Conservation (phyloP, 2,329 filamentous ascomycete species). For the Stachybotrys echinatus region DNA sequence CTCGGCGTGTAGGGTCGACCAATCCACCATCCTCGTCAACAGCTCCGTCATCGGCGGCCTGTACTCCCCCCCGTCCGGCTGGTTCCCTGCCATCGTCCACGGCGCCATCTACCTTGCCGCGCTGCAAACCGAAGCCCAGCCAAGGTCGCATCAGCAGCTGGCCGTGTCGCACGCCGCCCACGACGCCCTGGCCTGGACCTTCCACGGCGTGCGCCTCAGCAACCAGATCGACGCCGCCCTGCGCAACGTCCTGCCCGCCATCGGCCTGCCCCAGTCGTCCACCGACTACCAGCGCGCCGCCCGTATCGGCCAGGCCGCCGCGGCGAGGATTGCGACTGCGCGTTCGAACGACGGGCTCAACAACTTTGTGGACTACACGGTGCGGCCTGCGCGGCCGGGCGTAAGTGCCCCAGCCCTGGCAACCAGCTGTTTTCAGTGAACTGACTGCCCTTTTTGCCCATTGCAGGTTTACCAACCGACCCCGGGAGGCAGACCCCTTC, state of each 20-base stretch:
- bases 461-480: constrained; percentile 5
- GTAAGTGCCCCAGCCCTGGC: too few relatives aligned
- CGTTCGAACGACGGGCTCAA: constrained; percentile 4
- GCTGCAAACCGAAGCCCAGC: background rate
- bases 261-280: constrained; percentile 5
- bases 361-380: constrained; percentile 7
- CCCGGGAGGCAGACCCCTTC: constrained; percentile 2
- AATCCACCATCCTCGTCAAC: background rate
- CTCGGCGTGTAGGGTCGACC: background rate
- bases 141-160: constrained; percentile 6
- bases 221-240: constrained; percentile 5
- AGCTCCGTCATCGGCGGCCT: background rate
- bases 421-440: too few relatives aligned
- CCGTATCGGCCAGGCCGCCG: constrained; percentile 5
- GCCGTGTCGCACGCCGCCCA: constrained; percentile 10
- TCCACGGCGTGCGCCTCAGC: constrained; percentile 5
- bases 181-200: constrained; percentile 6
- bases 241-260: constrained; percentile 4
- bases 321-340: constrained; percentile 1
- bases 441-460: too few relatives aligned
- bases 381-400: constrained; percentile 1
- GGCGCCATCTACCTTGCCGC: background rate
- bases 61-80: background rate
- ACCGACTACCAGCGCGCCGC: constrained; percentile 1
- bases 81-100: background rate